A percentile compares a stretch with the other conserved stretches of the same genome.
These are phyloP conservation scores for Allomyces macrogynus DNA, from an alignment of 192 early-diverging fungal genomes.

Conservation along the genomic window DNA sequence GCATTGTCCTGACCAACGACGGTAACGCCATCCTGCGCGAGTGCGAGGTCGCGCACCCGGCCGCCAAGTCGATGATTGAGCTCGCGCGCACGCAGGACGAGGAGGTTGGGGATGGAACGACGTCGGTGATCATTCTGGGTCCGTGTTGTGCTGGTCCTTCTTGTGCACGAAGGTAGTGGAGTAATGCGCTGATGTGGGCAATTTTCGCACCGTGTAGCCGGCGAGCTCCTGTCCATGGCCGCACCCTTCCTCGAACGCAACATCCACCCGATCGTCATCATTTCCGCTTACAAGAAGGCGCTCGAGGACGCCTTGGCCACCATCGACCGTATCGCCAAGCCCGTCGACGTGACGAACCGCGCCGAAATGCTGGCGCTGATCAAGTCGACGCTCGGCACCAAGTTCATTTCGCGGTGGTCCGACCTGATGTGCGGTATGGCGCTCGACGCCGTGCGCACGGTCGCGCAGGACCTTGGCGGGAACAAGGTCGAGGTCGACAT, in stretches of 20 bases:
- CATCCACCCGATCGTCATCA: conserved; percentile 95
- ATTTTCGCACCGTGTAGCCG: conserved; percentile 30
- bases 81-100: conserved; percentile 98
- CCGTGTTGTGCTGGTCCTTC: conserved; percentile 5
- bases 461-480: conserved; percentile 44
- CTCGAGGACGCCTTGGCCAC: conserved; percentile 77
- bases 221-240: conserved; percentile 81
- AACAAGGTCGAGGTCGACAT: conserved; percentile 77
- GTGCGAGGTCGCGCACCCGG: conserved; percentile 97
- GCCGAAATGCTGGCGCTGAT: conserved; percentile 80
- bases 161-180: not conserved
- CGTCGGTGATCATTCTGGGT: conserved; percentile 95
- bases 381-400: conserved; percentile 87
- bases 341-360: conserved; percentile 62
- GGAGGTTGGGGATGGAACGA: conserved; percentile 98
- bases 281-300: conserved; percentile 78
- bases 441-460: conserved; percentile 80
- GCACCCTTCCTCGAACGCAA: conserved; percentile 87
- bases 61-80: conserved; percentile 99
- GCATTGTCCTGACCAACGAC: conserved; percentile 94
- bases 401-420: conserved; percentile 86
- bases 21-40: conserved; percentile 97
- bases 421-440: conserved; percentile 95
- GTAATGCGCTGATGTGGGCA: too few species aligned
- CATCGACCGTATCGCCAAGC: conserved; percentile 62